These are phyloP conservation scores for Ceratobasidium sp. DNA, from an alignment of 1,284 basidiomycete genomes.

Conservation along the genomic window DNA sequence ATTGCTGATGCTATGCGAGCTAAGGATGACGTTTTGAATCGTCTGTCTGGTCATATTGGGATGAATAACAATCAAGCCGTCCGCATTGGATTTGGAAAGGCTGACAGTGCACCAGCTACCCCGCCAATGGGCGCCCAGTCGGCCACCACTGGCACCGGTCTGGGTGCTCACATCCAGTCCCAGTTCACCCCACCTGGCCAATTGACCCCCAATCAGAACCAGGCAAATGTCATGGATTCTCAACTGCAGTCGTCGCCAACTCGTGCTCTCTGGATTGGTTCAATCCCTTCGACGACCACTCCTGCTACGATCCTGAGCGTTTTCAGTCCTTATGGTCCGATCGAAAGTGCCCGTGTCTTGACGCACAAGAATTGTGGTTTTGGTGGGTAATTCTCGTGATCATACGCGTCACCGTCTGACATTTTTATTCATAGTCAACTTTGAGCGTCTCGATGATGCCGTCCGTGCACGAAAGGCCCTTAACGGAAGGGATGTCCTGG, in stretches of 20 bases:
- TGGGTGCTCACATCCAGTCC: slow-evolving; percentile 36
- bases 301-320: slow-evolving; percentile 89
- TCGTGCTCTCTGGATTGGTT: slow-evolving; percentile 93
- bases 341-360: slow-evolving; percentile 93
- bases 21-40: slow-evolving; percentile 94
- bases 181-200: slow-evolving; percentile 38
- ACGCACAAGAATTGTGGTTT: slow-evolving; percentile 97
- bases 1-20: slow-evolving; percentile 92
- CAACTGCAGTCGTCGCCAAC: slow-evolving; percentile 86
- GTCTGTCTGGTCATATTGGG: slow-evolving; percentile 90
- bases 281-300: slow-evolving; percentile 90
- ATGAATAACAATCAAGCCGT: slow-evolving; percentile 93
- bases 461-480: slow-evolving; percentile 92
- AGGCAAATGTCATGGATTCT: slow-evolving; percentile 71
- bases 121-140: slow-evolving; percentile 55
- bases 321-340: slow-evolving; percentile 95
- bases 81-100: slow-evolving; percentile 96
- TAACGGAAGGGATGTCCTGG: slow-evolving; percentile 92
- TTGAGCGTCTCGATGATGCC: slow-evolving; percentile 95
- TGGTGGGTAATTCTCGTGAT: slow-evolving; percentile 59
- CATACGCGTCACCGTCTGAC: slow-evolving; percentile 32
- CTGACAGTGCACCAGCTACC: slow-evolving; percentile 88
- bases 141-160: slow-evolving; percentile 35
- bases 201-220: slow-evolving; percentile 51
- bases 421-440: slow-evolving; percentile 71